A percentile compares a stretch with the other conserved stretches of the same genome.
Conservation (phyloP, 257 asterid genomes). For the Handroanthus guayacan region DNA sequence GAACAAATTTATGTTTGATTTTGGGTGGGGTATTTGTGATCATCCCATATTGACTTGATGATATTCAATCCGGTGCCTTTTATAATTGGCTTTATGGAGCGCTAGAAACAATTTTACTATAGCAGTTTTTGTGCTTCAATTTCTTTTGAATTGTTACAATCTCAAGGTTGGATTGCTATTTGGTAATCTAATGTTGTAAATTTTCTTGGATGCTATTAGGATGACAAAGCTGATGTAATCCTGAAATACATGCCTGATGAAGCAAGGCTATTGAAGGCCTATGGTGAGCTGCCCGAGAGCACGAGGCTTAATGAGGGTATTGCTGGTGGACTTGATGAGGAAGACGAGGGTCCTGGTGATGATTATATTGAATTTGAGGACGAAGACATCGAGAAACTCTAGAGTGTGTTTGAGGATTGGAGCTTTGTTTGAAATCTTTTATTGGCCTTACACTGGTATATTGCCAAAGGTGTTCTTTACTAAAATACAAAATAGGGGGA, state of each 20-base stretch:
- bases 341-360: constrained; percentile 65
- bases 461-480: constrained; percentile 8
- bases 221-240: constrained; percentile 90
- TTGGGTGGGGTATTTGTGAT: too few relatives aligned
- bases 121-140: background rate
- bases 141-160: background rate
- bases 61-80: too few relatives aligned
- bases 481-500: constrained; percentile 23
- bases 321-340: constrained; percentile 78
- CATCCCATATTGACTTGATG: too few relatives aligned
- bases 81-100: too few relatives aligned
- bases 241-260: constrained; percentile 94
- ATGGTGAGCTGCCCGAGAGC: constrained; percentile 89
- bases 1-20: too few relatives aligned
- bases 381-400: constrained; percentile 90
- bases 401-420: constrained; percentile 19
- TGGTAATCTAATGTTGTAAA: background rate
- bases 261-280: constrained; percentile 91
- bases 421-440: constrained; percentile 1
- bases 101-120: too few relatives aligned
- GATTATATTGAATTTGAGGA: constrained; percentile 91
- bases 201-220: constrained; percentile 46
- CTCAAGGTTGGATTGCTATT: background rate
- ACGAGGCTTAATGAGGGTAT: constrained; percentile 88
- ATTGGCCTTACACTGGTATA: constrained; percentile 8